Evolutionary conservation across 805 yeast species (phyloP), one percentile per base, ranked within the genome.

Genomic region (Maudiozyma bulderi): DNA sequence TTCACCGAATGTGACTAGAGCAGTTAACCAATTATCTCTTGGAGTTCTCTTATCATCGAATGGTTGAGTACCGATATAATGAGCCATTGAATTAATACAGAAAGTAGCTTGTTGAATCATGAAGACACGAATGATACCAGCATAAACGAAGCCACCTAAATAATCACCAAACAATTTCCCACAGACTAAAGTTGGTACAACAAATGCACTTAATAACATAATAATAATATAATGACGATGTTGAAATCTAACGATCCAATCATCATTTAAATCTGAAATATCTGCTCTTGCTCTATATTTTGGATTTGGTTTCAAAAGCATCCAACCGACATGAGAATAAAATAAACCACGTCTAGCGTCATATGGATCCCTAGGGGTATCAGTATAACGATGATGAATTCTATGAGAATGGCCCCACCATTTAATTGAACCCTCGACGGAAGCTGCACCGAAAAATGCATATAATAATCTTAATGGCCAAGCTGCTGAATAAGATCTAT

Each of bases 321-420:
- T 84, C 95, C 95, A 86, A 40, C 91, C 91, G 73, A 86, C 71
- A 70, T 86, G 95, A 32, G 87, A 78, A 63, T 76, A 86, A 88
- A 90, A 84, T 66, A 85, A 80, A 14, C 95, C 95, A 60, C 73
- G 73, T 71, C 90, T 77, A 15, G 95, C 93, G 63, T 86, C 93
- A 62, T 85, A 86, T 47, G 95, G 95, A 67, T 86, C 95, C 72
- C 91, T 79, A 49, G 66, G 62, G 30, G 93, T 86, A 68, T 86
- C 95, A 5, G 93, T 85, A 69, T 84, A 86, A 72, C 95, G 76
- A 70, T 86, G 95, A 66, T 86, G 95, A 49, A 85, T 75, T 76
- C 95, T 78, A 69, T 86, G 95, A 47, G 84, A 76, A 65, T 85
- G 93, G 44, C 84, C 79, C 95, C 95, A 86, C 93, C 93, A 85